Evolutionary conservation across 805 yeast genomes (phyloP).

Genomic region (Kurtzmaniella cleridarum): DNA sequence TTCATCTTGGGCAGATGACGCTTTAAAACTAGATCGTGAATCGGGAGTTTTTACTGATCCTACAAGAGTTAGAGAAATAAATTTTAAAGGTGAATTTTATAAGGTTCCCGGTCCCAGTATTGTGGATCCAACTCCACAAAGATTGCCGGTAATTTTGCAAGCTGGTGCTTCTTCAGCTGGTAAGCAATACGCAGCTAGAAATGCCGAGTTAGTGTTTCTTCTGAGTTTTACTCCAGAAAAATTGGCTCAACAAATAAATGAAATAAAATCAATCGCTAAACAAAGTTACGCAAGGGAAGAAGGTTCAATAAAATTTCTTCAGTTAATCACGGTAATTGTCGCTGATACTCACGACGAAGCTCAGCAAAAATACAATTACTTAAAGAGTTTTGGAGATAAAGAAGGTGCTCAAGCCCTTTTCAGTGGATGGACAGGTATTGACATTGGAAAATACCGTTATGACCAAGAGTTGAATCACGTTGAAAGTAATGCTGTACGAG

Average conservation of each 20-base stretch:
- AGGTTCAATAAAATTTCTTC: conserved; percentile 31
- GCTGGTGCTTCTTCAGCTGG: conserved; percentile 42
- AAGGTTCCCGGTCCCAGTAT: conserved; percentile 41
- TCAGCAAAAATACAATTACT: conserved; percentile 27
- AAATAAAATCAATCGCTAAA: conserved; percentile 26
- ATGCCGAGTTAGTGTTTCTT: conserved; percentile 40
- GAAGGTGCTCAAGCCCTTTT: conserved; percentile 39
- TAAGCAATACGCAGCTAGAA: conserved; percentile 35
- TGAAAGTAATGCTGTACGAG: conserved; percentile 27
- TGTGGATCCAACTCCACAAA: conserved; percentile 39
- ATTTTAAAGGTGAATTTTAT: conserved; percentile 36
- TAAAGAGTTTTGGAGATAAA: conserved; percentile 25
- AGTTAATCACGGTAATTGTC: conserved; percentile 30
- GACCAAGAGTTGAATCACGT: conserved; percentile 26
- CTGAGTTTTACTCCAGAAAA: conserved; percentile 27
- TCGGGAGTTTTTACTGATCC: conserved; percentile 34
- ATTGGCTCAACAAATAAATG: conserved; percentile 21
- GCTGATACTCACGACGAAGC: conserved; percentile 41
- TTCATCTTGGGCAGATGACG: conserved; percentile 42
- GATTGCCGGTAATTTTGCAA: conserved; percentile 39
- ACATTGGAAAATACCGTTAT: conserved; percentile 26
- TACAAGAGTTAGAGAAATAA: conserved; percentile 33
- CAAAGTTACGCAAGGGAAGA: conserved; percentile 30
- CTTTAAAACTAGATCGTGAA: conserved; percentile 21
- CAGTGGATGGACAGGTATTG: conserved; percentile 39